A percentile compares a stretch with the other conserved stretches of the same genome.
Evolutionary conservation across 2,329 filamentous ascomycete genomes (phyloP).

Genomic region (Aspergillus brasiliensis): DNA sequence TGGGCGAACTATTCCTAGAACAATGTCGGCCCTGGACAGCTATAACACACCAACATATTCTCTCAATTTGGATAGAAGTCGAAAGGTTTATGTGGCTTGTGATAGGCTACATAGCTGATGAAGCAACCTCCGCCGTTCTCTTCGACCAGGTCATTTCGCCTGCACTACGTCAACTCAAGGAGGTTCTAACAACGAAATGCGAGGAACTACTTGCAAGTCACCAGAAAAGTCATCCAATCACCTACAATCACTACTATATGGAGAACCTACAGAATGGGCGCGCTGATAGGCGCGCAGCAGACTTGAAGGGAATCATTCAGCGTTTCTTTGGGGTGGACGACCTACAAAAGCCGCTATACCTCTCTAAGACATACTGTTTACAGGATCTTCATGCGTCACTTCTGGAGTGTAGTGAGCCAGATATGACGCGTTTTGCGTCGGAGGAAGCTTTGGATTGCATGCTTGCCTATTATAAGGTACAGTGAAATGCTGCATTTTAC

Average conservation of each 20-base stretch:
- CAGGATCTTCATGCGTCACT: no score
- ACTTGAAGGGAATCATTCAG: no score
- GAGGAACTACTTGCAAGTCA: slow-evolving; percentile 51
- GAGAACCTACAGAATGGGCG: slow-evolving; percentile 34
- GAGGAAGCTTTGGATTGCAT: no score
- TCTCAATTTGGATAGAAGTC: neutral
- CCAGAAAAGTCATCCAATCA: slow-evolving; percentile 37
- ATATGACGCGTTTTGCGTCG: no score
- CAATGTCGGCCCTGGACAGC: slow-evolving; percentile 58
- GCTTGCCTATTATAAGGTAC: slow-evolving; percentile 21
- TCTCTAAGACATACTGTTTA: no score
- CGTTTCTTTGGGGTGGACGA: no score
- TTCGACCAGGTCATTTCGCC: slow-evolving; percentile 44
- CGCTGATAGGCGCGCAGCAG: no score
- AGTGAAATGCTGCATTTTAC: neutral
- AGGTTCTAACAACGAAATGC: slow-evolving; percentile 38
- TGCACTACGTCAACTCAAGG: slow-evolving; percentile 42
- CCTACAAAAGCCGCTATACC: no score
- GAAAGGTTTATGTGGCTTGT: no score
- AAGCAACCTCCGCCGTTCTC: slow-evolving; percentile 43
- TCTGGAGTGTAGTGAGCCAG: no score
- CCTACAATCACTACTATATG: slow-evolving; percentile 42
- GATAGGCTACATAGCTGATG: slow-evolving; percentile 36
- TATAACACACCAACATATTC: slow-evolving; percentile 42
- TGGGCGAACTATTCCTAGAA: slow-evolving; percentile 61